These are phyloP conservation scores for Kodamaea hsintzibuensis DNA, from an alignment of 805 yeast genomes.

Conservation along the genomic window DNA sequence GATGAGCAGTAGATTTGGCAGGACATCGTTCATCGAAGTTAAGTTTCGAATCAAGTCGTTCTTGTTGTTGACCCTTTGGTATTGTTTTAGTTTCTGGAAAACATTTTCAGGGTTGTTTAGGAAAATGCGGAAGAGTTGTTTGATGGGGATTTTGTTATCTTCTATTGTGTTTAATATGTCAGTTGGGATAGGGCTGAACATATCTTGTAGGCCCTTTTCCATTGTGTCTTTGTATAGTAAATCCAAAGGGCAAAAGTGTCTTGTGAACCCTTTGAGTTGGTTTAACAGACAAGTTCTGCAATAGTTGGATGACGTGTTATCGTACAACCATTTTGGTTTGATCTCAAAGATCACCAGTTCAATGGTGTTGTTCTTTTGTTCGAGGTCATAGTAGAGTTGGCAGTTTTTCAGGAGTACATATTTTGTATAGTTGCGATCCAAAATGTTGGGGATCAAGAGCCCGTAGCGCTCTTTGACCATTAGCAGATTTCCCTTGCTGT, in stretches of 20 bases:
- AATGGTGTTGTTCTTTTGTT: conserved; percentile 4
- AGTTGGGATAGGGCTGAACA: conserved; percentile 24
- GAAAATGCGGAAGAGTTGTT: conserved; percentile 33
- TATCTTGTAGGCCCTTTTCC: conserved; percentile 34
- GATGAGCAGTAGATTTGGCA: conserved; percentile 38
- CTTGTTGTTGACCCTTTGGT: conserved; percentile 34
- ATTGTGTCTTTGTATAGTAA: conserved; percentile 35
- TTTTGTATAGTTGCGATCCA: conserved; percentile 32
- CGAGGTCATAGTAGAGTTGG: conserved; percentile 26
- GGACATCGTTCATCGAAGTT: conserved; percentile 39
- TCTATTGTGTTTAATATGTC: conserved; percentile 21
- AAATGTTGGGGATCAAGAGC: conserved; percentile 42
- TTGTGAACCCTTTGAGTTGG: conserved; percentile 27
- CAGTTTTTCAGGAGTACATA: conserved; percentile 36
- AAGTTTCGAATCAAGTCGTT: conserved; percentile 33
- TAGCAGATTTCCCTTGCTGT: conserved; percentile 26
- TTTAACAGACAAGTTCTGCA: conserved; percentile 63
- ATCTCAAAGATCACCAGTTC: conserved; percentile 41
- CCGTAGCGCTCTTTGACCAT: conserved; percentile 45
- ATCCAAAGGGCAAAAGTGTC: conserved; percentile 51
- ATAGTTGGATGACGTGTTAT: conserved; percentile 41
- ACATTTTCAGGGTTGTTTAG: conserved; percentile 30
- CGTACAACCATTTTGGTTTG: conserved; percentile 64
- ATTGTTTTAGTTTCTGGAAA: conserved; percentile 34
- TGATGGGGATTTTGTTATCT: conserved; percentile 33